Evolutionary conservation across 768 basidiomycete species (phyloP).

Genomic region (Pleurotus platypus): DNA sequence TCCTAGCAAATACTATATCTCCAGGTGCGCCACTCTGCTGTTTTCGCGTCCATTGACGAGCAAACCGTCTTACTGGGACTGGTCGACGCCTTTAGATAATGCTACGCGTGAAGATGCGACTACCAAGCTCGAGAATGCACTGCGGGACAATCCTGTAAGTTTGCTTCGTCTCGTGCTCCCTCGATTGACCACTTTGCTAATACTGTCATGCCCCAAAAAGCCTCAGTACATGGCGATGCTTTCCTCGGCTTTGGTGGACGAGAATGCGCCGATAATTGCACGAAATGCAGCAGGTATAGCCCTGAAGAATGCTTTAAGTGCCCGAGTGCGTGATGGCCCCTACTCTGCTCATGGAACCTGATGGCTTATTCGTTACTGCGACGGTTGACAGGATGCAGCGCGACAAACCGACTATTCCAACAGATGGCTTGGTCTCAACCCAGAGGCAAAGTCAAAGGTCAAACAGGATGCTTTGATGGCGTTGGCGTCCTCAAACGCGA

Average conservation of each 20-base stretch:
- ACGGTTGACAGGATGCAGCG: conserved; percentile 54
- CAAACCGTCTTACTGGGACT: not conserved
- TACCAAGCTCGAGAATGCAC: conserved; percentile 81
- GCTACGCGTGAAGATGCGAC: conserved; percentile 90
- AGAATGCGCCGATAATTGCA: conserved; percentile 64
- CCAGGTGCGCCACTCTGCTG: conserved; percentile 55
- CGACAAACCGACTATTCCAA: conserved; percentile 74
- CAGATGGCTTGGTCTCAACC: conserved; percentile 79
- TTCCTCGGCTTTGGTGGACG: conserved; percentile 78
- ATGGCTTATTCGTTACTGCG: conserved; percentile 14
- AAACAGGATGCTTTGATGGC: conserved; percentile 85
- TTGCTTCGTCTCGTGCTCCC: not conserved
- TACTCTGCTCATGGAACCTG: conserved; percentile 15
- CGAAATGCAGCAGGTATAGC: conserved; percentile 96
- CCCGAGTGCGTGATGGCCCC: conserved; percentile 62
- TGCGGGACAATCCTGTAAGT: conserved; percentile 87
- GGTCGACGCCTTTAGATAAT: conserved; percentile 58
- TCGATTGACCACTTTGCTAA: not conserved
- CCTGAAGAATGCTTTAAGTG: conserved; percentile 91
- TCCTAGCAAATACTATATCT: conserved; percentile 91
- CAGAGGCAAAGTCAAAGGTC: conserved; percentile 70
- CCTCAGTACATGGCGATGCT: conserved; percentile 93
- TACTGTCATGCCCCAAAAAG: conserved; percentile 35
- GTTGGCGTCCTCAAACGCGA: conserved; percentile 65
- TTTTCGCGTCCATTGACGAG: conserved; percentile 22